phyloP scores from a whole-genome alignment of 2,329 filamentous ascomycete genomes.

The Fusarium floridanum region DNA sequence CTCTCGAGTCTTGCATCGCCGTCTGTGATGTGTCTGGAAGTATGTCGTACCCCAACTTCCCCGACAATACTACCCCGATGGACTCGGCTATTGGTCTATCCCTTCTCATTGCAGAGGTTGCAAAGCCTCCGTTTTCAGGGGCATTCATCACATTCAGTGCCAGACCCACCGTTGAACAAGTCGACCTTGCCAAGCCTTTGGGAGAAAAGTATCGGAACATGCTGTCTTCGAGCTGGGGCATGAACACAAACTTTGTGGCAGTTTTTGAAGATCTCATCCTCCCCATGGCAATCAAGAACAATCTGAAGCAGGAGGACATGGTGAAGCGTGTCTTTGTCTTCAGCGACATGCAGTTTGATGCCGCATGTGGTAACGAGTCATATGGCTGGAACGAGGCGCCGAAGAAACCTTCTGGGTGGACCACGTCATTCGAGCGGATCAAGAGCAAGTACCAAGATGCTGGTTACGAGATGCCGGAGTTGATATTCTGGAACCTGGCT shows the following conservation, averaged over 20 bases:
- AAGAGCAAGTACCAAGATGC: slow-evolving; percentile 57
- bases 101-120: slow-evolving; percentile 66
- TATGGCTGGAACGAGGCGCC: neutral
- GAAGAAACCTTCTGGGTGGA: slow-evolving; percentile 48
- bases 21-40: slow-evolving; percentile 70
- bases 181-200: slow-evolving; percentile 56
- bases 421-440: slow-evolving; percentile 64
- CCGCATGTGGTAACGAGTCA: slow-evolving; percentile 36
- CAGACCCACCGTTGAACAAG: slow-evolving; percentile 54
- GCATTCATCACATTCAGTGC: slow-evolving; percentile 67
- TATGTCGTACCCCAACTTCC: slow-evolving; percentile 58
- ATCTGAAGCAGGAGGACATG: slow-evolving; percentile 68
- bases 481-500: slow-evolving; percentile 73
- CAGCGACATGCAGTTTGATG: slow-evolving; percentile 71
- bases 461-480: slow-evolving; percentile 69
- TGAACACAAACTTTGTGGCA: slow-evolving; percentile 65
- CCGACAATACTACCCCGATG: slow-evolving; percentile 63
- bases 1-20: slow-evolving; percentile 65
- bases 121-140: slow-evolving; percentile 65
- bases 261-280: slow-evolving; percentile 68
- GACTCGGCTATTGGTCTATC: slow-evolving; percentile 68
- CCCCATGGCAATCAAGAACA: slow-evolving; percentile 63
- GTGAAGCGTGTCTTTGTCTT: slow-evolving; percentile 72
- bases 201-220: slow-evolving; percentile 57
- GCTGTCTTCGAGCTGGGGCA: slow-evolving; percentile 50